phyloP scores from a whole-genome alignment of 2,329 filamentous ascomycete species.

The Aspergillus ustus region DNA sequence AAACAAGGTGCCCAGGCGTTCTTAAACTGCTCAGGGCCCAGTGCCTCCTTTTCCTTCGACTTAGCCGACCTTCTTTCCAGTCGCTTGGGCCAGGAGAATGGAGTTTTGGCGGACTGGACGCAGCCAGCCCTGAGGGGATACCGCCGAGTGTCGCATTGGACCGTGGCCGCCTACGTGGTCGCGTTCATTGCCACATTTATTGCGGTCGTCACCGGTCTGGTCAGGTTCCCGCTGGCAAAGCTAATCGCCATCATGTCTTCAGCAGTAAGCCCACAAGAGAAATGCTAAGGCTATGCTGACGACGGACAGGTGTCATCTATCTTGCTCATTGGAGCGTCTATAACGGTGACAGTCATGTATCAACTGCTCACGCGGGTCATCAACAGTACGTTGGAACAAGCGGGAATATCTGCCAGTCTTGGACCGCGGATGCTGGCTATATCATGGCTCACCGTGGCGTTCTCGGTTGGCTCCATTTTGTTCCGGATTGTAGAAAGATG shows the following conservation, averaged over 20 bases:
- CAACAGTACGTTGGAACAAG: conserved; percentile 8
- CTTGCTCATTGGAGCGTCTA: conserved; percentile 13
- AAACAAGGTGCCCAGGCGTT: too few relatives aligned
- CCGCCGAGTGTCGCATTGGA: conserved; percentile 8
- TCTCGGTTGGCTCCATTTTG: conserved; percentile 11
- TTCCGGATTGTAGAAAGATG: conserved; percentile 16
- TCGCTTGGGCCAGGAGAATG: conserved; percentile 5
- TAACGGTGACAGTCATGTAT: conserved; percentile 14
- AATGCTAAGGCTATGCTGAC: conserved; percentile 3
- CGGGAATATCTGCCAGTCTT: conserved; percentile 12
- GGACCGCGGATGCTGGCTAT: conserved; percentile 11
- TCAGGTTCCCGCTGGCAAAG: conserved; percentile 12
- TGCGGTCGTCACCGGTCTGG: conserved; percentile 11
- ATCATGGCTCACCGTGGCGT: conserved; percentile 14
- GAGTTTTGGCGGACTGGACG: conserved; percentile 3
- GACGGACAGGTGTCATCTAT: conserved; percentile 11
- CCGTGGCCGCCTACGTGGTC: conserved; percentile 10
- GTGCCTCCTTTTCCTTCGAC: too few relatives aligned
- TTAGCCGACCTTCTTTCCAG: conserved; percentile 1
- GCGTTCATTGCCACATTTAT: conserved; percentile 11
- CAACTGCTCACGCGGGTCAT: conserved; percentile 9
- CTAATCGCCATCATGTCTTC: conserved; percentile 10
- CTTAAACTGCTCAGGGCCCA: too few relatives aligned
- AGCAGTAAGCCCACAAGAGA: conserved; percentile 13
- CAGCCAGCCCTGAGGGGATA: conserved; percentile 9